These are phyloP conservation scores for Acidiella bohemica DNA, from an alignment of 495 filamentous ascomycete species.

Conservation along the genomic window DNA sequence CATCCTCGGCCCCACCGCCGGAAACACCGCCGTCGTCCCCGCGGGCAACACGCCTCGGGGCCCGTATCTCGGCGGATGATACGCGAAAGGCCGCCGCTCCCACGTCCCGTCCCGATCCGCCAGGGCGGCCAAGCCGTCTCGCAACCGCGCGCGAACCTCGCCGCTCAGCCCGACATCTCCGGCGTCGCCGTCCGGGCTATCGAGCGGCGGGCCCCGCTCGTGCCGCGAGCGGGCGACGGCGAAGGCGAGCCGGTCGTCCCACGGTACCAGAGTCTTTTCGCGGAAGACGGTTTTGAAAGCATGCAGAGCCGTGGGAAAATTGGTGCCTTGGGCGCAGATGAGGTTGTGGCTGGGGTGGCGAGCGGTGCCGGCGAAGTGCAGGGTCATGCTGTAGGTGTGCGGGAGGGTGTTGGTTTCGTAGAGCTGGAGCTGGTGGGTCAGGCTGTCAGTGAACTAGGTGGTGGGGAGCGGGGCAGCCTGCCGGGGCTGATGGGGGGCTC, in stretches of 20 bases:
- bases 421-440: slow-evolving; percentile 29
- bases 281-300: slow-evolving; percentile 24
- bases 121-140: too few species aligned
- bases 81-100: slow-evolving; percentile 13
- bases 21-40: neutral
- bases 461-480: too few species aligned
- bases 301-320: slow-evolving; percentile 19
- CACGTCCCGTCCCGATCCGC: too few species aligned
- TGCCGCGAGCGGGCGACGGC: slow-evolving; percentile 4
- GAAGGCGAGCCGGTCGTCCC: slow-evolving; percentile 22
- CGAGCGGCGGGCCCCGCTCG: too few species aligned
- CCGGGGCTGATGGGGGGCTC: too few species aligned
- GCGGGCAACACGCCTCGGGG: slow-evolving; percentile 13
- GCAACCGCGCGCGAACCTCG: too few species aligned
- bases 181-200: too few species aligned
- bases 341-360: slow-evolving; percentile 15
- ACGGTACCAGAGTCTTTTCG: slow-evolving; percentile 22
- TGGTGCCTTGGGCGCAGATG: slow-evolving; percentile 16
- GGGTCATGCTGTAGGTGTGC: slow-evolving; percentile 31
- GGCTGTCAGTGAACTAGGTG: neutral
- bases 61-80: slow-evolving; percentile 12
- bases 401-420: slow-evolving; percentile 38
- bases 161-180: neutral
- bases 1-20: neutral
- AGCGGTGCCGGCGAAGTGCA: slow-evolving; percentile 18